A percentile compares a stretch with the other conserved stretches of the same genome.
Evolutionary conservation across 805 yeast species (phyloP).

Genomic region (Grigorovia jiainica): DNA sequence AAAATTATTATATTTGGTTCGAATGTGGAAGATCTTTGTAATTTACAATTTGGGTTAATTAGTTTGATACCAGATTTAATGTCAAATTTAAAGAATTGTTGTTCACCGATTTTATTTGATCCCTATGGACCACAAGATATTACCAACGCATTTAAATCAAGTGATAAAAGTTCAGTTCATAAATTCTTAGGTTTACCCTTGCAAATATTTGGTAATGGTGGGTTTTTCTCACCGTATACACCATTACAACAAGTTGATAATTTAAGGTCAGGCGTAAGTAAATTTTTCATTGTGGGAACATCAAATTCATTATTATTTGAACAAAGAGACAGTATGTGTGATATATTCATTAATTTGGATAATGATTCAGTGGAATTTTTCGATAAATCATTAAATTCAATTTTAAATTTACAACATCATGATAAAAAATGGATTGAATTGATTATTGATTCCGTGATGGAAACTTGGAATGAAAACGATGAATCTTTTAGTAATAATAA

Average conservation of each 20-base stretch:
- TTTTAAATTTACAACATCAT: constrained; percentile 40
- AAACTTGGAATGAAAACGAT: constrained; percentile 34
- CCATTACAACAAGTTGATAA: constrained; percentile 86
- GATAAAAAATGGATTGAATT: constrained; percentile 72
- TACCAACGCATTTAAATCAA: constrained; percentile 62
- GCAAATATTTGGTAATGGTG: constrained; percentile 75
- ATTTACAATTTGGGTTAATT: constrained; percentile 72
- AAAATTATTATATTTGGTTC: constrained; percentile 68
- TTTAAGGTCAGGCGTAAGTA: constrained; percentile 44
- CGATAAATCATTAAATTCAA: constrained; percentile 32
- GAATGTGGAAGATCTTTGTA: constrained; percentile 71
- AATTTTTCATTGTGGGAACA: constrained; percentile 71
- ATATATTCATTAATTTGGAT: constrained; percentile 65
- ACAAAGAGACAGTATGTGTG: constrained; percentile 53
- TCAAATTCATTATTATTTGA: constrained; percentile 74
- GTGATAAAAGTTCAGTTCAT: constrained; percentile 68
- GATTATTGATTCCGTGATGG: constrained; percentile 41
- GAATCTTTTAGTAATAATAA: constrained; percentile 22
- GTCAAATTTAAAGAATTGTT: constrained; percentile 62
- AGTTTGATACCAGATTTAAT: constrained; percentile 77
- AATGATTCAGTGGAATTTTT: constrained; percentile 37
- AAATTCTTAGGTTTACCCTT: constrained; percentile 82
- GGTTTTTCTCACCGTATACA: constrained; percentile 86
- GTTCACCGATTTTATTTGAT: constrained; percentile 61
- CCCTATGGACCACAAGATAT: constrained; percentile 42